phyloP scores from a whole-genome alignment of 2,329 filamentous ascomycete genomes.

The Pseudogymnoascus sp. region DNA sequence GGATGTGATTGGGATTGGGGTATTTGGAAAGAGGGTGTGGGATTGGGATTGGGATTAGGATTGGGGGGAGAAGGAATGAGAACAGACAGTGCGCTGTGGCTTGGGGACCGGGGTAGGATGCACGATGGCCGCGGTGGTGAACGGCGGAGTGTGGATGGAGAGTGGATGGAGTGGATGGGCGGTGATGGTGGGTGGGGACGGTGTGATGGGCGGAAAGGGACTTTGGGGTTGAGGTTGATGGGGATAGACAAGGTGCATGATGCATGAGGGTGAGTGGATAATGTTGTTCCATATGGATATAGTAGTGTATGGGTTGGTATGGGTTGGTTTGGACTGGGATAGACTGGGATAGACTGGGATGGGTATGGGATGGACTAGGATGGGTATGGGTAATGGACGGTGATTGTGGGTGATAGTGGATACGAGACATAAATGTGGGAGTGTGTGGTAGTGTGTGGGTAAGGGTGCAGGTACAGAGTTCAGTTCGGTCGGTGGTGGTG shows the following conservation, averaged over 20 bases:
- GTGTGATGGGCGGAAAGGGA: constrained; percentile 2
- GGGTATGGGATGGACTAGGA: not conserved
- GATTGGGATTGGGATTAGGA: not conserved
- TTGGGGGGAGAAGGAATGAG: not conserved
- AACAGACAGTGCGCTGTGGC: not conserved
- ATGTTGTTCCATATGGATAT: not conserved
- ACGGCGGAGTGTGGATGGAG: not conserved
- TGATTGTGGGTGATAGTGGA: not conserved
- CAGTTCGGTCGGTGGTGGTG: not conserved
- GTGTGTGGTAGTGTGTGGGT: not conserved
- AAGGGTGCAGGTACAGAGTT: not conserved
- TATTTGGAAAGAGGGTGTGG: not conserved
- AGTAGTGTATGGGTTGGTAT: not conserved
- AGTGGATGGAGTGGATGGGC: not conserved
- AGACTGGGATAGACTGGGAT: no score
- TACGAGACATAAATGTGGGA: not conserved
- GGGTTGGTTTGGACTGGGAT: not conserved
- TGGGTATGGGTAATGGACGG: not conserved
- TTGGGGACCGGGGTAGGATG: not conserved
- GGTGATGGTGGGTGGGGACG: not conserved
- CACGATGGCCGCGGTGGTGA: not conserved
- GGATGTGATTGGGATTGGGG: constrained; percentile 2
- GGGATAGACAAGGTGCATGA: constrained; percentile 6
- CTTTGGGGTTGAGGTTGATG: constrained; percentile 6
- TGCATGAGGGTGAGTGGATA: constrained; percentile 1